Evolutionary conservation across 257 asterid genomes (phyloP).

Genomic region (Primulina tabacum): DNA sequence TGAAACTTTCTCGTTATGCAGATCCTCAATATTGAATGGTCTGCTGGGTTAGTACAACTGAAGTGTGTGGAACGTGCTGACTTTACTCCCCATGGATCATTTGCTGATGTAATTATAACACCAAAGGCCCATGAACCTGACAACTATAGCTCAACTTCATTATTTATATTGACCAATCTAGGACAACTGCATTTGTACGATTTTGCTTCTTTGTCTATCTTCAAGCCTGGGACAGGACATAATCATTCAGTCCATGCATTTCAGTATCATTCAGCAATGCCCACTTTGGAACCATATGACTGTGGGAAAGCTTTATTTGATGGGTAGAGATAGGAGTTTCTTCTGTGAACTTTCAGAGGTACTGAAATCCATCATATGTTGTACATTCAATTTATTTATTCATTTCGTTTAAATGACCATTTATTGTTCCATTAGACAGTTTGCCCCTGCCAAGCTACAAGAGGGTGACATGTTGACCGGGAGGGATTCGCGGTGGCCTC

Average conservation of each 20-base stretch:
- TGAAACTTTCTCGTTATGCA: slow-evolving; percentile 39
- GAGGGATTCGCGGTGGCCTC: slow-evolving; percentile 62
- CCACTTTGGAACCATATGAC: slow-evolving; percentile 85
- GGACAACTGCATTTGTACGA: slow-evolving; percentile 80
- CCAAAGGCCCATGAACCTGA: slow-evolving; percentile 50
- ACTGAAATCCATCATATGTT: slow-evolving; percentile 28
- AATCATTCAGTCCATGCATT: slow-evolving; percentile 44
- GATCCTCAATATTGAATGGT: slow-evolving; percentile 96
- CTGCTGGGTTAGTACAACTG: slow-evolving; percentile 72
- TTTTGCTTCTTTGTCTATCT: slow-evolving; percentile 51
- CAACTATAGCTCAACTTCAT: slow-evolving; percentile 40
- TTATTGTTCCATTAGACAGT: slow-evolving; percentile 51
- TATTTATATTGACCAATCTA: slow-evolving; percentile 79
- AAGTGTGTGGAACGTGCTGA: slow-evolving; percentile 80
- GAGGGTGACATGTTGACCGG: slow-evolving; percentile 33
- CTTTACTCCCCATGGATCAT: slow-evolving; percentile 82
- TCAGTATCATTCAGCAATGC: slow-evolving; percentile 64
- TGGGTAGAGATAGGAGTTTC: slow-evolving; percentile 36
- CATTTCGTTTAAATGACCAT: slow-evolving; percentile 32
- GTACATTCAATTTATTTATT: slow-evolving; percentile 1
- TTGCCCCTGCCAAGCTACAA: slow-evolving; percentile 41
- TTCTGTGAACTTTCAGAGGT: slow-evolving; percentile 56
- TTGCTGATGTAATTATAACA: slow-evolving; percentile 64
- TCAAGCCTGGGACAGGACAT: slow-evolving; percentile 59
- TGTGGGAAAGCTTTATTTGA: slow-evolving; percentile 51